Percentiles rank a stretch among this genome's conserved stretches.
Conservation (phyloP, 2,329 filamentous ascomycete genomes). For the Fusarium sp. region DNA sequence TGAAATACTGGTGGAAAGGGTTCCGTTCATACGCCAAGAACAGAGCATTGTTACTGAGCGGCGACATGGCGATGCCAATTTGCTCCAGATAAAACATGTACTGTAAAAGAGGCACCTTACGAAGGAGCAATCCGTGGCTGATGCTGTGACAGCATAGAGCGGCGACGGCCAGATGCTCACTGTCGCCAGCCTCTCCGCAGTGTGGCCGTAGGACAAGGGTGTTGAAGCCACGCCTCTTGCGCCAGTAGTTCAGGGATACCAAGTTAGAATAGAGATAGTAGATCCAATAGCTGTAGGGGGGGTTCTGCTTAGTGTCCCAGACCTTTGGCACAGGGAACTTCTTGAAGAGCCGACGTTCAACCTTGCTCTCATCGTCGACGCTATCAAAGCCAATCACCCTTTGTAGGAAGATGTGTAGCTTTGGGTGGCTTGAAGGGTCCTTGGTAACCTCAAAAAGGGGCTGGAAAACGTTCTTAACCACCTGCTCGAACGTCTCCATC, state of each 20-base stretch:
- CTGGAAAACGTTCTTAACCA: constrained; percentile 91
- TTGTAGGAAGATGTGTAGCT: constrained; percentile 94
- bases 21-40: constrained; percentile 98
- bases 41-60: constrained; percentile 94
- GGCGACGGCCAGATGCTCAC: constrained; percentile 92
- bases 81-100: constrained; percentile 99
- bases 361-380: constrained; percentile 98
- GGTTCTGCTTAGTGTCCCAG: constrained; percentile 94
- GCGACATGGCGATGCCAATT: constrained; percentile 99
- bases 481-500: constrained; percentile 90
- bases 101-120: constrained; percentile 93
- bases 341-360: constrained; percentile 90
- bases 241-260: constrained; percentile 89
- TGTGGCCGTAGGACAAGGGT: constrained; percentile 94
- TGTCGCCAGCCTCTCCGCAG: constrained; percentile 96
- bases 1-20: constrained; percentile 95
- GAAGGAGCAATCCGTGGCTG: constrained; percentile 89
- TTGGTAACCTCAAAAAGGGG: constrained; percentile 95
- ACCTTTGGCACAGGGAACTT: constrained; percentile 92
- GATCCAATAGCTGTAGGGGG: constrained; percentile 98
- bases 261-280: constrained; percentile 98
- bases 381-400: constrained; percentile 97
- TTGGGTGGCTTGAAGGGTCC: constrained; percentile 86
- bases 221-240: constrained; percentile 92
- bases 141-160: constrained; percentile 96